Base-by-base conservation (phyloP, 345 rosid genomes). In the Heritiera fomes region DNA sequence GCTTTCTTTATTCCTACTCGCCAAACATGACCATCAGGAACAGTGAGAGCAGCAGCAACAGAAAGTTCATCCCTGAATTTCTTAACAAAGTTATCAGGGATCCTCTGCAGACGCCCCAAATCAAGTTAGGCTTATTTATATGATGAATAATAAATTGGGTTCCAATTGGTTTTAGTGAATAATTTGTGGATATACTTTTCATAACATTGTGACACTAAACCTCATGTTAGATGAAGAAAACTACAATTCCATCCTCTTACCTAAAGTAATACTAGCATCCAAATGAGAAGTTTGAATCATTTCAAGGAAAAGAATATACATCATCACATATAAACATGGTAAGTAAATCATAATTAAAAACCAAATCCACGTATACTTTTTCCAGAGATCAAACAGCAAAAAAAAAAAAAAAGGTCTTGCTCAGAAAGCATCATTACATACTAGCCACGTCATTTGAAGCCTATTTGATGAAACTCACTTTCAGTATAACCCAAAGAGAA, bases 81-180 rank as follows among this genome's bases (percentile, higher is more conserved):
- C 88, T 86, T 89, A 84, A 89, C 83, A 77, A 94, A 92, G 83
- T 84, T 86, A 79, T 92, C 97, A 12, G 98, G 98, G 76, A 94
- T 87, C 81, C 97, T 88, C 98, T 94, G 94, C 93, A 90, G 49
- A 80, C 55, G 80, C 59, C 80, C 46, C 55, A 50, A 75, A 79
- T 58, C 52, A 79, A 72, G 81, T 74, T 58, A 83, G 79, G 46
- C 43, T 66, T 70, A 59, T 18, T 32, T 23, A 75, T 52, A 49
- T 59, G 14, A 49, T 30, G 50, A 53, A 23, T 47, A 32, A 52
- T 34, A 53, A 15, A 77, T 40, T 47, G 11, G 52, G 58, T 38
- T 47, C 6, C 40, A 61, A 41, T 68, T 56, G 47, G 15, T 23
- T 14, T 52, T 66, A 11, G 43, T 41, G 32, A 74, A 55, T 7